Evolutionary conservation across 2,329 filamentous ascomycete species (phyloP).

Genomic region (Sordariomycetes sp.): DNA sequence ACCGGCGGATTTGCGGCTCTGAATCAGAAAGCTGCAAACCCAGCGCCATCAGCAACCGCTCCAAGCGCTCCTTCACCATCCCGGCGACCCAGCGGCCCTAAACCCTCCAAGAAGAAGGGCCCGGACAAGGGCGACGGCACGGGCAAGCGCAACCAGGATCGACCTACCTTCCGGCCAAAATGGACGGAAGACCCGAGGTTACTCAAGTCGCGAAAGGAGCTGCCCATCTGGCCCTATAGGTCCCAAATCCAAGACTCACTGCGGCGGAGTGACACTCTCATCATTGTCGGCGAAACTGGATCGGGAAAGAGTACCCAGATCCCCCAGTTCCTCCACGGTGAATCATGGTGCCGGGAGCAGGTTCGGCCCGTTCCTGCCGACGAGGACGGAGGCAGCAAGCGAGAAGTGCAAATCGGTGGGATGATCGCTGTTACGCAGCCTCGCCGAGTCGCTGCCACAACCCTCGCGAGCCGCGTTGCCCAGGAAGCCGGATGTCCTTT

Average conservation of each 20-base stretch:
- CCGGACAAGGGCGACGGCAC: neutral
- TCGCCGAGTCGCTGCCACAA: constrained; percentile 85
- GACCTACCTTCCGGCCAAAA: neutral
- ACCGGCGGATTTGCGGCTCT: neutral
- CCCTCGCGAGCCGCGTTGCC: constrained; percentile 77
- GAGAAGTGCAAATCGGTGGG: constrained; percentile 52
- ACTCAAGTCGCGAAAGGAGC: constrained; percentile 45
- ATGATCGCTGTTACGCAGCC: constrained; percentile 95
- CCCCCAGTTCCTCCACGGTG: constrained; percentile 73
- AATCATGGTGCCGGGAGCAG: constrained; percentile 65
- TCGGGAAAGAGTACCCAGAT: constrained; percentile 96
- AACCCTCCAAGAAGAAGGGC: neutral
- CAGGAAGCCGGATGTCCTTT: constrained; percentile 57
- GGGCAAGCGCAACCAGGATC: neutral
- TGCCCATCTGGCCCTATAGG: constrained; percentile 73
- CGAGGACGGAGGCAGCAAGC: constrained; percentile 7
- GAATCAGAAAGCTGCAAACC: neutral
- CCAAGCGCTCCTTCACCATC: neutral
- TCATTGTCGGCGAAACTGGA: constrained; percentile 88
- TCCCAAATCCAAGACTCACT: constrained; percentile 58
- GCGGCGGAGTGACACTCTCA: constrained; percentile 56
- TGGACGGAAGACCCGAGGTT: constrained; percentile 9
- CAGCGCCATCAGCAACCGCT: neutral
- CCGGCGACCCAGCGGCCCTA: neutral
- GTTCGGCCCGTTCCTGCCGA: constrained; percentile 21